Evolutionary conservation across 1,284 basidiomycete species (phyloP).

Genomic region (Vanrija pseudolonga): DNA sequence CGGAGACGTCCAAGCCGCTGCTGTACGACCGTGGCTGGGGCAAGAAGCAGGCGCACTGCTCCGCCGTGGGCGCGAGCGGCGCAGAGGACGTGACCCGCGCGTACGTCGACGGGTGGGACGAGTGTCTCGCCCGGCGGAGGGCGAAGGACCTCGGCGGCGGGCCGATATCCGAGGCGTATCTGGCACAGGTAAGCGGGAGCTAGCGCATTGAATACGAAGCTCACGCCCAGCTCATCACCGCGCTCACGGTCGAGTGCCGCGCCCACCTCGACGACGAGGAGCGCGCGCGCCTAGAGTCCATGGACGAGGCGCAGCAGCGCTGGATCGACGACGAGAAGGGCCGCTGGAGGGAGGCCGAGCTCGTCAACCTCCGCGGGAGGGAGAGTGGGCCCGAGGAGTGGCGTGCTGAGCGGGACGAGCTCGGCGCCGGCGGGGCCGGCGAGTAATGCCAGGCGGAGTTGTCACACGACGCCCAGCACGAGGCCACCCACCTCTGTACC

Average conservation of each 20-base stretch:
- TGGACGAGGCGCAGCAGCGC: conserved; percentile 38
- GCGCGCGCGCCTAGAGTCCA: conserved; percentile 22
- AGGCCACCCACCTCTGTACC: neutral
- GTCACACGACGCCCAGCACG: neutral
- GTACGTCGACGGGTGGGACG: conserved; percentile 48
- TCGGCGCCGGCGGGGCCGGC: conserved; percentile 18
- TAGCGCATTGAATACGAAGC: neutral
- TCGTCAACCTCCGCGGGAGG: conserved; percentile 36
- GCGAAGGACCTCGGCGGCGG: conserved; percentile 15
- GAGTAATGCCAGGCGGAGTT: neutral
- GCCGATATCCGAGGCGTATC: conserved; percentile 33
- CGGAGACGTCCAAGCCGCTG: conserved; percentile 47
- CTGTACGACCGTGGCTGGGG: conserved; percentile 54
- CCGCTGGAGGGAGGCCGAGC: conserved; percentile 30
- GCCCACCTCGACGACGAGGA: conserved; percentile 10
- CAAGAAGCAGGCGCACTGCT: conserved; percentile 52
- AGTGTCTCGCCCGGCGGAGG: conserved; percentile 19
- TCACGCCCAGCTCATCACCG: conserved; percentile 22
- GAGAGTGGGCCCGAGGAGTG: conserved; percentile 51
- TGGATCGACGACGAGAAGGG: conserved; percentile 38
- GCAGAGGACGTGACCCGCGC: conserved; percentile 50
- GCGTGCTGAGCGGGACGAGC: conserved; percentile 48
- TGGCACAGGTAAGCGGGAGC: conserved; percentile 34
- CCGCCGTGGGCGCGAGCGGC: conserved; percentile 50
- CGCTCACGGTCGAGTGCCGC: conserved; percentile 21